A percentile compares a stretch with the other conserved stretches of the same genome.
phyloP scores from a whole-genome alignment of 352 stramenopile genomes.

The Pythium sukuiense region DNA sequence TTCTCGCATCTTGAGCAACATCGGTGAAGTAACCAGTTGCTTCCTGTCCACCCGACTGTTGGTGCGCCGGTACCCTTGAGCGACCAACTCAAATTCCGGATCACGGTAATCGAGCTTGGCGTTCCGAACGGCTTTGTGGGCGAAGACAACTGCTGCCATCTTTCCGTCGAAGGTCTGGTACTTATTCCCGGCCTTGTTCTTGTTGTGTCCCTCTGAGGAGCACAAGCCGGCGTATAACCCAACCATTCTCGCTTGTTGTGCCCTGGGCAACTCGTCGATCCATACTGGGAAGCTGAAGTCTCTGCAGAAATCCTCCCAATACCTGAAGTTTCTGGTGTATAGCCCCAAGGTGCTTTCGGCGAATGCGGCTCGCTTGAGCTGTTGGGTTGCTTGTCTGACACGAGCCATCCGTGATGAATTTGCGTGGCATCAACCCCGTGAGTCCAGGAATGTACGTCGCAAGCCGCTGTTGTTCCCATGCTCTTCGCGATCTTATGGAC shows the following conservation, averaged over 20 bases:
- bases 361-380: constrained; percentile 2
- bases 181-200: constrained; percentile 24
- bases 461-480: neutral
- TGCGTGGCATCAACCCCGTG: neutral
- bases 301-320: constrained; percentile 2
- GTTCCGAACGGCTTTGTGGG: constrained; percentile 23
- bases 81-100: constrained; percentile 30
- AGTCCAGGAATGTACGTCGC: neutral
- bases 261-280: constrained; percentile 25
- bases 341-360: neutral
- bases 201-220: constrained; percentile 23
- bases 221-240: constrained; percentile 25
- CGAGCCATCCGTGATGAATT: neutral
- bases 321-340: neutral
- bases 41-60: constrained; percentile 28
- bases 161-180: constrained; percentile 26
- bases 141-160: constrained; percentile 27
- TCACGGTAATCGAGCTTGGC: constrained; percentile 27
- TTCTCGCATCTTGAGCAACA: constrained; percentile 24
- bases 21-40: constrained; percentile 34
- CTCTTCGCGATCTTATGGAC: neutral
- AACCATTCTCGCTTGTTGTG: constrained; percentile 23
- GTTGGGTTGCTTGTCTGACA: neutral
- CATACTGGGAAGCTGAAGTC: constrained; percentile 17
- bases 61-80: constrained; percentile 25